Evolutionary conservation across 306 rosid species (phyloP).

Genomic region (Rosa rugosa): DNA sequence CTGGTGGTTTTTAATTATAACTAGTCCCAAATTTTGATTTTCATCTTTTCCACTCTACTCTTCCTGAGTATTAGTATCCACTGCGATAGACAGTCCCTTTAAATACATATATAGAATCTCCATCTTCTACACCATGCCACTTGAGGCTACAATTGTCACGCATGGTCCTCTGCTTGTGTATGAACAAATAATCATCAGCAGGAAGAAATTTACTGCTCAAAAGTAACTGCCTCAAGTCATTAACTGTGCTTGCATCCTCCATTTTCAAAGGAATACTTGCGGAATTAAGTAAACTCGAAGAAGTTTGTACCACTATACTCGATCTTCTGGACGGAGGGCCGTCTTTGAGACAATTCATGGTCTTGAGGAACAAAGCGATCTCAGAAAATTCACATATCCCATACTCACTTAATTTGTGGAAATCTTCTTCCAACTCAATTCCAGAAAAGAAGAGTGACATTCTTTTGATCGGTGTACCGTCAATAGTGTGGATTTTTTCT

Average conservation of each 20-base stretch:
- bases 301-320: conserved; percentile 64
- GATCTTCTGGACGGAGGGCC: conserved; percentile 44
- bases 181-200: conserved; percentile 66
- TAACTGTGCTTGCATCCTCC: conserved; percentile 54
- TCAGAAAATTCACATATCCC: conserved; percentile 61
- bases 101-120: conserved; percentile 70
- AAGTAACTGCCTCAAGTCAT: conserved; percentile 56
- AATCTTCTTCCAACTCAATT: conserved; percentile 58
- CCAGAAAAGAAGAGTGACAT: conserved; percentile 66
- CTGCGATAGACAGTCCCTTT: conserved; percentile 58
- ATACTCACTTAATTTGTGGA: conserved; percentile 51
- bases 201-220: conserved; percentile 57
- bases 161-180: conserved; percentile 88
- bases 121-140: conserved; percentile 87
- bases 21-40: background rate
- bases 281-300: conserved; percentile 71
- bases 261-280: conserved; percentile 78
- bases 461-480: conserved; percentile 56
- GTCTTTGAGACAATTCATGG: conserved; percentile 37
- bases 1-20: background rate
- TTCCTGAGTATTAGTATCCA: conserved; percentile 17
- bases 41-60: background rate
- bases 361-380: conserved; percentile 48
- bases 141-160: conserved; percentile 63
- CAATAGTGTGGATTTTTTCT: conserved; percentile 70